Base-by-base conservation (phyloP, 768 basidiomycete genomes). In the Mycena olivaceomarginata region DNA sequence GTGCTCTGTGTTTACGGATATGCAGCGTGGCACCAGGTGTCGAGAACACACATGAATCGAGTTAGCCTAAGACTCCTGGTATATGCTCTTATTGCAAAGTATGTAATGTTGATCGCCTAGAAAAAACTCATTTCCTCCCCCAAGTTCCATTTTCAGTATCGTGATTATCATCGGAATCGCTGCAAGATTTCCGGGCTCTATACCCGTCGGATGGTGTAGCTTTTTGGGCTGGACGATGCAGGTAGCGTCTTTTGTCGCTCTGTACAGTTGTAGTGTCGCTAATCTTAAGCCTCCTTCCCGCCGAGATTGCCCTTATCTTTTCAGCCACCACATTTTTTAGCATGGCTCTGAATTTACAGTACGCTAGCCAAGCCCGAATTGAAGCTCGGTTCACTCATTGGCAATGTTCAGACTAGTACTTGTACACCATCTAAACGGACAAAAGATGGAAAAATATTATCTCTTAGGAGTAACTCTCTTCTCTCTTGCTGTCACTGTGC, bases 391-490 rank as follows among this genome's bases (percentile, higher is more conserved):
- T 11, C 48, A 51, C 48, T 51, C 48, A 51, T 20, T 51, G 48
- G 48, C 48, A 51, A 59, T 31, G 31, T 59, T 59, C 31, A 59
- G 57, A 59, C 57, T 59, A 31, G 57, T 59, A 31, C 57, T 59
- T 31, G 31, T 31, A 31, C 31, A 31, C 31, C 31, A 31, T 31
- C 31, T 31, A 31, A 31, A 31, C 31, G 57, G 57, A 25, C 57
- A 59, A 59, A 59, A 31, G 31, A 59, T 59, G 57, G 57, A 59
- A 59, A 59, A 31, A 31, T 59, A 59, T 59, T 59, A 59, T 59
- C 22, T 59, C 12, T 31, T 59, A 25, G 57, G 57, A 25, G 57
- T 31, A 10, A 59, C 57, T 59, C 25, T 25, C 25, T 59, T 59
- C 57, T 13, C 57, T 25, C 57, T 59, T 31, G 57, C 57, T 13